These are phyloP conservation scores for Cymbopogon citratus DNA, from an alignment of 176 grass and related monocot species.

Conservation along the genomic window DNA sequence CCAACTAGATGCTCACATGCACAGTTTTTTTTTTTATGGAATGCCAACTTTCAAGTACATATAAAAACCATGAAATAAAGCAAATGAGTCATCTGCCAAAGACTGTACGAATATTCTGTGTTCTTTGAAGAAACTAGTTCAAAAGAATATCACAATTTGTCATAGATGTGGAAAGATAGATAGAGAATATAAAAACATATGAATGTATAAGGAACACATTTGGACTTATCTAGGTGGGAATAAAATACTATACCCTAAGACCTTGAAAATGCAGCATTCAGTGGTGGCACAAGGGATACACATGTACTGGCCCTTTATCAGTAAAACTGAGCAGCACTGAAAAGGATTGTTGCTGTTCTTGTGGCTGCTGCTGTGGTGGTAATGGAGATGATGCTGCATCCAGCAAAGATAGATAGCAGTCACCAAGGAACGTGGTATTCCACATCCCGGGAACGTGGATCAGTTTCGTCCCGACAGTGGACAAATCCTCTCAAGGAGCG, in stretches of 20 bases:
- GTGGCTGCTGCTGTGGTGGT: not conserved
- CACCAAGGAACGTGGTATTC: too few species aligned
- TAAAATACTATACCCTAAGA: constrained; percentile 9
- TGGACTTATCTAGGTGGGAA: not conserved
- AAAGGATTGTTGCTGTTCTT: not conserved
- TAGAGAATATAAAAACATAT: not conserved
- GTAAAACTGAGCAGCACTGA: not conserved
- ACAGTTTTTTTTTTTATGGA: not conserved
- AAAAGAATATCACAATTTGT: not conserved
- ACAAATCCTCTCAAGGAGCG: too few species aligned
- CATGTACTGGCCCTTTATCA: not conserved
- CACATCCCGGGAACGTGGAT: too few species aligned
- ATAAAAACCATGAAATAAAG: not conserved
- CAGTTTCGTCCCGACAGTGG: too few species aligned
- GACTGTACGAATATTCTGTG: not conserved
- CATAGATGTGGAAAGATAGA: not conserved
- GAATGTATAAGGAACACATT: not conserved
- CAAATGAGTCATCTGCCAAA: not conserved
- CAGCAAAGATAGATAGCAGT: too few species aligned
- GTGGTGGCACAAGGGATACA: constrained; percentile 1
- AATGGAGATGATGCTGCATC: too few species aligned
- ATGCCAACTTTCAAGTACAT: not conserved
- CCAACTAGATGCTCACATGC: not conserved
- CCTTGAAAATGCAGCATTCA: constrained; percentile 5
- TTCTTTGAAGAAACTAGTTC: not conserved